Evolutionary conservation across 768 basidiomycete genomes (phyloP).

Genomic region (Serpula lacrymans): DNA sequence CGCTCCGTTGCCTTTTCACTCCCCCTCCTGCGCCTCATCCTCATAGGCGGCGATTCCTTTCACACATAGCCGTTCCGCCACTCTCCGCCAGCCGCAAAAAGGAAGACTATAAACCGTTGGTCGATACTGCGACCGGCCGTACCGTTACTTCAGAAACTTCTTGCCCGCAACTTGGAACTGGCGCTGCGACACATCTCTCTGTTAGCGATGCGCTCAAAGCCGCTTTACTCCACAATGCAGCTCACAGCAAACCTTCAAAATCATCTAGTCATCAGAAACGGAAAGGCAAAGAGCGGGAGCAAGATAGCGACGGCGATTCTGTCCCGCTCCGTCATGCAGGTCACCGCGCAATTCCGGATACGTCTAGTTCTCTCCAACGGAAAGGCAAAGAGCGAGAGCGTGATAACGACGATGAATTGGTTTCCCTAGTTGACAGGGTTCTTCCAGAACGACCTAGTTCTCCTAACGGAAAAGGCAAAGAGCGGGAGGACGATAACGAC

Average conservation of each 20-base stretch:
- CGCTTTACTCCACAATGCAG: conserved; percentile 1
- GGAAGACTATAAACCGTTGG: conserved; percentile 14
- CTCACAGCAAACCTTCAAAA: not conserved
- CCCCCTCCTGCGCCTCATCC: conserved; percentile 18
- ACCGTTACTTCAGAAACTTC: not conserved
- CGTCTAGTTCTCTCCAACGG: no score
- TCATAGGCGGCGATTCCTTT: conserved; percentile 10
- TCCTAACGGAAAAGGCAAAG: no score
- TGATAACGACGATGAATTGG: no score
- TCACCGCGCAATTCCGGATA: no score
- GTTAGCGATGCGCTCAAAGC: not conserved
- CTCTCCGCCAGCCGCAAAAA: conserved; percentile 19
- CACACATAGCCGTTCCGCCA: conserved; percentile 17
- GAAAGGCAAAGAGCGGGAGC: conserved; percentile 23
- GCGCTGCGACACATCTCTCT: not conserved
- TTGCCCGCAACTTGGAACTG: no score
- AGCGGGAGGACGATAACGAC: no score
- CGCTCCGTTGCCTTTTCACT: conserved; percentile 23
- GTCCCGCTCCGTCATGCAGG: no score
- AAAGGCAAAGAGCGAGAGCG: no score
- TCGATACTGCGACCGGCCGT: not conserved
- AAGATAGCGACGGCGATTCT: no score
- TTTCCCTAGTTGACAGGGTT: no score
- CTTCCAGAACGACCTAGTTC: no score
- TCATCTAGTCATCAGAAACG: not conserved